phyloP scores from a whole-genome alignment of 2,329 filamentous ascomycete species.

The Hypoxylon sp. region DNA sequence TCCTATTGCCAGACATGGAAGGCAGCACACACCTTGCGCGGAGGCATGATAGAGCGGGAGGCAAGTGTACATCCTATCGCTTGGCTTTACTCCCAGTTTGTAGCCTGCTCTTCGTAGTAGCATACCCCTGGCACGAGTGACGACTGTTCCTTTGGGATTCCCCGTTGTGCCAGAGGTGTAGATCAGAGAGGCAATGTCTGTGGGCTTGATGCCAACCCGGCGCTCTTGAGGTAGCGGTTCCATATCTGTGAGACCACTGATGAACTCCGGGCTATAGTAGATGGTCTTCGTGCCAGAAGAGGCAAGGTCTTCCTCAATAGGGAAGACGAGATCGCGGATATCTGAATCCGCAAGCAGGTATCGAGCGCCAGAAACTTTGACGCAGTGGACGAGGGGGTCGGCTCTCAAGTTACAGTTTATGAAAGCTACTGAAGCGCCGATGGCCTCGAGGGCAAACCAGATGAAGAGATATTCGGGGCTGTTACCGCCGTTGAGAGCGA shows the following conservation, averaged over 20 bases:
- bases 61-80: conserved; percentile 77
- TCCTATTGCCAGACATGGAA: conserved; percentile 61
- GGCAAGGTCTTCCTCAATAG: conserved; percentile 68
- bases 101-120: conserved; percentile 29
- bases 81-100: conserved; percentile 43
- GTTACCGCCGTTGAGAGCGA: conserved; percentile 75
- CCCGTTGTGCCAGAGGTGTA: conserved; percentile 84
- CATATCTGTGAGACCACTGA: conserved; percentile 59
- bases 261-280: conserved; percentile 61
- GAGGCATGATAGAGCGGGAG: conserved; percentile 85
- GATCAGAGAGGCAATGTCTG: conserved; percentile 70
- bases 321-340: conserved; percentile 63
- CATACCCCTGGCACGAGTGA: conserved; percentile 60
- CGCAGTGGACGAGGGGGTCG: conserved; percentile 73
- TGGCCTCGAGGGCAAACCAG: conserved; percentile 73
- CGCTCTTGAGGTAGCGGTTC: conserved; percentile 66
- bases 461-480: conserved; percentile 74
- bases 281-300: conserved; percentile 67
- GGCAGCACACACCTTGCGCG: conserved; percentile 67
- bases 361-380: conserved; percentile 67
- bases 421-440: conserved; percentile 75
- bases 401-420: conserved; percentile 77
- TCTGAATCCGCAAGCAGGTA: conserved; percentile 71
- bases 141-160: conserved; percentile 76
- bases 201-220: conserved; percentile 61